Evolutionary conservation across 2,329 filamentous ascomycete species (phyloP).

Genomic region (Hypomyces perniciosus): DNA sequence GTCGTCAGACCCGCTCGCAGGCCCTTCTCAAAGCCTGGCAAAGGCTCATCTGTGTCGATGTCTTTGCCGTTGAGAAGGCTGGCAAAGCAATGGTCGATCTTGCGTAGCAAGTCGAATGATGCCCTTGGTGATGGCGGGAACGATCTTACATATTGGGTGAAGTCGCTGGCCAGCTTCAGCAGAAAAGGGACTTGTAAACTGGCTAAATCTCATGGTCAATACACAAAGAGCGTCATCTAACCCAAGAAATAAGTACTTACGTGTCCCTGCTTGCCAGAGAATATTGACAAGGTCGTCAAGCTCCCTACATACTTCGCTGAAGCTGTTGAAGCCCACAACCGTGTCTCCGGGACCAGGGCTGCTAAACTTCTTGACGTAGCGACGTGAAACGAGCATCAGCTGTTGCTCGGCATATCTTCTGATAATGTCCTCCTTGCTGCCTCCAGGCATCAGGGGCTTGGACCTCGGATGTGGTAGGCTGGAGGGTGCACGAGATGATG

Average conservation of each 20-base stretch:
- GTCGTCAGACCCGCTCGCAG: conserved; percentile 60
- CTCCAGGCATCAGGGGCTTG: conserved; percentile 48
- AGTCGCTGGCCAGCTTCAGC: conserved; percentile 67
- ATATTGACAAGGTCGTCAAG: conserved; percentile 70
- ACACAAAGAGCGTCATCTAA: background rate
- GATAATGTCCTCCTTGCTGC: conserved; percentile 54
- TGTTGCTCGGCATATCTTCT: conserved; percentile 51
- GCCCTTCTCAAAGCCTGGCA: conserved; percentile 65
- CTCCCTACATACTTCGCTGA: conserved; percentile 67
- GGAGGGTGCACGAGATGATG: conserved; percentile 35
- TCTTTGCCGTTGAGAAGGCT: conserved; percentile 66
- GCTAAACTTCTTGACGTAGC: conserved; percentile 55
- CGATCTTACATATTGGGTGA: conserved; percentile 64
- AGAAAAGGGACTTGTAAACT: conserved; percentile 78
- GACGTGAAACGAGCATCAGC: conserved; percentile 48
- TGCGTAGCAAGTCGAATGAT: conserved; percentile 66
- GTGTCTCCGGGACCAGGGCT: conserved; percentile 40
- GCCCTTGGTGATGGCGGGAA: conserved; percentile 58
- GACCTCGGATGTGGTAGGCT: conserved; percentile 51
- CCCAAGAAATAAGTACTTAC: conserved; percentile 42
- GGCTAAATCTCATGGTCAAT: conserved; percentile 41
- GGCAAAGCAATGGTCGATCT: conserved; percentile 78
- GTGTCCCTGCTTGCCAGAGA: conserved; percentile 81
- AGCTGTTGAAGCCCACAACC: conserved; percentile 49
- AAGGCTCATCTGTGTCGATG: conserved; percentile 53